These are phyloP conservation scores for Centaurea solstitialis DNA, from an alignment of 129 eudicot species.

Conservation along the genomic window DNA sequence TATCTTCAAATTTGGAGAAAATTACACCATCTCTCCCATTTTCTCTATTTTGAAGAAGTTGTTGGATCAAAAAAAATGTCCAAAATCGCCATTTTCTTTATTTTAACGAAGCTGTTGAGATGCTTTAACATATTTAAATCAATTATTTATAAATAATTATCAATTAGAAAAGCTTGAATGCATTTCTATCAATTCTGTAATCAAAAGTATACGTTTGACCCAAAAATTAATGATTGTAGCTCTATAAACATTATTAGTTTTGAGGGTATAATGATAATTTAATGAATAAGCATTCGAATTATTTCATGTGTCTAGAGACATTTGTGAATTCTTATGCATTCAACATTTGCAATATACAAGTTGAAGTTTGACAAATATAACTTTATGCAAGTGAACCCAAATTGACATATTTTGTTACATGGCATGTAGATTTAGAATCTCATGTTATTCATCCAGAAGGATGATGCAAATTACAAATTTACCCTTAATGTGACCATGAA, in stretches of 20 bases:
- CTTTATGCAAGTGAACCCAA: neutral
- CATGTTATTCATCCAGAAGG: neutral
- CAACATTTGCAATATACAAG: neutral
- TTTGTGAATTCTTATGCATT: neutral
- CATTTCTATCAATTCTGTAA: neutral
- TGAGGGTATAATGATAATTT: neutral
- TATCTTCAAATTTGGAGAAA: too few species aligned
- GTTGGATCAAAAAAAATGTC: too few species aligned
- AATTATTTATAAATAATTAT: neutral
- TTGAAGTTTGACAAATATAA: neutral
- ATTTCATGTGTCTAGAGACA: neutral
- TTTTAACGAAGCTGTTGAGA: too few species aligned
- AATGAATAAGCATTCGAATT: neutral
- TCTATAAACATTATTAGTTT: neutral
- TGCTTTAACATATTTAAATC: neutral
- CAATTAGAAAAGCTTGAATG: neutral
- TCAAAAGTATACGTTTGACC: neutral
- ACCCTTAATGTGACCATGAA: neutral
- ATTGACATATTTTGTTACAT: neutral
- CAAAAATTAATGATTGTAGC: neutral
- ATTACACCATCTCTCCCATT: too few species aligned
- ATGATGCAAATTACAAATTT: neutral
- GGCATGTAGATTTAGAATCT: neutral
- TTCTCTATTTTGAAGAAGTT: too few species aligned
- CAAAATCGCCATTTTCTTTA: too few species aligned